phyloP scores from a whole-genome alignment of 257 asterid genomes.

The Solanum pinnatisectum region DNA sequence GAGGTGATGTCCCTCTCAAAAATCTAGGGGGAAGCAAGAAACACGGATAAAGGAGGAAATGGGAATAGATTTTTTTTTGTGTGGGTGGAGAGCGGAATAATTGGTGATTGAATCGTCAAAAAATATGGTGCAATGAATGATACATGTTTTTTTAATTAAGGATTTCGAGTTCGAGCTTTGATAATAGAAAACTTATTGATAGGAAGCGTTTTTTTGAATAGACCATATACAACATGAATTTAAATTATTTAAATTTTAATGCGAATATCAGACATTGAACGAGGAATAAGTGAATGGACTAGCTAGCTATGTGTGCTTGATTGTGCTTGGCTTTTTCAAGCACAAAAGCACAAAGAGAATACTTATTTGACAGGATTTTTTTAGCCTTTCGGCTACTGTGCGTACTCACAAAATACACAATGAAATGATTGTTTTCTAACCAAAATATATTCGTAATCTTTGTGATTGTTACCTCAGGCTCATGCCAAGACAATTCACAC shows the following conservation, averaged over 20 bases:
- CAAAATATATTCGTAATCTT: neutral
- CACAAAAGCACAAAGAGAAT: neutral
- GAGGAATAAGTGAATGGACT: neutral
- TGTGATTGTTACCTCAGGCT: neutral
- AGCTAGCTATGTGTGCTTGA: neutral
- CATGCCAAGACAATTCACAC: neutral
- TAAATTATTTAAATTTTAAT: neutral
- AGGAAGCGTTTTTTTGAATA: rapidly evolving
- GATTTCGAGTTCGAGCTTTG: rapidly evolving
- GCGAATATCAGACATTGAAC: neutral
- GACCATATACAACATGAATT: rapidly evolving
- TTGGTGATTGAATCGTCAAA: neutral
- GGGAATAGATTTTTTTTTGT: neutral
- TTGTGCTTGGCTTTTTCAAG: neutral
- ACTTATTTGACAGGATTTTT: neutral
- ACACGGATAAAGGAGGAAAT: neutral
- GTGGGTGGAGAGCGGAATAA: neutral
- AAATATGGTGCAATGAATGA: neutral
- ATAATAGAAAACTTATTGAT: rapidly evolving
- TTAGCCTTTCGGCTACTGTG: neutral
- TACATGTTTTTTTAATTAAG: neutral
- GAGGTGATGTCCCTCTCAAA: neutral
- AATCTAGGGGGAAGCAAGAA: neutral
- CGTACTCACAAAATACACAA: neutral
- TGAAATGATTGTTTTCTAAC: neutral